These are phyloP conservation scores for Rubia peregrina DNA, from an alignment of 305 asterid genomes.

Conservation along the genomic window DNA sequence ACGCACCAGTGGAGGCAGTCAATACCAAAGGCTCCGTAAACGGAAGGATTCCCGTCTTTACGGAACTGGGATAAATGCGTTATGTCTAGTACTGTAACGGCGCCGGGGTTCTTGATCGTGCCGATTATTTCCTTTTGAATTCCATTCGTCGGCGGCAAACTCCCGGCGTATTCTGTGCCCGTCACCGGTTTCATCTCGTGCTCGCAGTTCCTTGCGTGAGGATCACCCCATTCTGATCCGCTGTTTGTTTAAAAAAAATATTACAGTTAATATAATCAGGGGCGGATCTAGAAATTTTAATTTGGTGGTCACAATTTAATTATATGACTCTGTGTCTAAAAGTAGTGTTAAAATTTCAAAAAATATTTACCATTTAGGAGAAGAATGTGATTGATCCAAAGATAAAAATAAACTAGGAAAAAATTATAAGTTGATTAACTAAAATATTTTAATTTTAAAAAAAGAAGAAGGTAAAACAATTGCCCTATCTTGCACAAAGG, in stretches of 20 bases:
- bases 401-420: no score
- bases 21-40: constrained; percentile 30
- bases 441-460: no score
- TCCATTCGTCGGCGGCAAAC: constrained; percentile 20
- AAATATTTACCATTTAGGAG: no score
- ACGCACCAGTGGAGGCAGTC: constrained; percentile 65
- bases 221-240: constrained; percentile 33
- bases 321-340: no score
- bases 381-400: no score
- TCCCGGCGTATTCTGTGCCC: constrained; percentile 22
- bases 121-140: constrained; percentile 31
- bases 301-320: no score
- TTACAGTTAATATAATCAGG: no score
- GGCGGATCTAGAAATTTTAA: no score
- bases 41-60: constrained; percentile 52
- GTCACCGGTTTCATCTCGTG: constrained; percentile 27
- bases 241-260: constrained; percentile 19
- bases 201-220: constrained; percentile 24
- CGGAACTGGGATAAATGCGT: constrained; percentile 47
- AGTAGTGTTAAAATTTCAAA: no score
- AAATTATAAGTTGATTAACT: no score
- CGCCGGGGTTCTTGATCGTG: constrained; percentile 23
- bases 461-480: no score
- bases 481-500: no score
- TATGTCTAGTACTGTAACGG: constrained; percentile 33